A percentile compares a stretch with the other conserved stretches of the same genome.
phyloP scores from a whole-genome alignment of 148 eudicot genomes.

The Chenopodium album region DNA sequence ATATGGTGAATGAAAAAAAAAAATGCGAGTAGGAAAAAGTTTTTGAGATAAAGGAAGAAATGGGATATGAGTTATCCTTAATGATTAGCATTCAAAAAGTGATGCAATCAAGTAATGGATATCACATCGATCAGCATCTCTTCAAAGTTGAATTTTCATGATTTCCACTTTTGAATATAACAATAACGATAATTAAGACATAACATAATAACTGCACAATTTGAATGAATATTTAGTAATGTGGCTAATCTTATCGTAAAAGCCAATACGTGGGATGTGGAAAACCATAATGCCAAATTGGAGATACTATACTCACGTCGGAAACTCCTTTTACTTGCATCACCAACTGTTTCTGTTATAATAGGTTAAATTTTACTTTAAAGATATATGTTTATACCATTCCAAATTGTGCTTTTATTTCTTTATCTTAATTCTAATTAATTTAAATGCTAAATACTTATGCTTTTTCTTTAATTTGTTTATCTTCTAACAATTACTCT shows the following conservation, averaged over 20 bases:
- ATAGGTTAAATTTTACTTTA: not conserved
- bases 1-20: no score
- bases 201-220: no score
- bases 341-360: slow-evolving; percentile 28
- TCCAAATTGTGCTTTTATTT: no score
- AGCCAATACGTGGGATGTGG: slow-evolving; percentile 24
- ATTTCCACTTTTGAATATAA: not conserved
- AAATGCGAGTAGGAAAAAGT: no score
- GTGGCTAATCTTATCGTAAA: not conserved
- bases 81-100: not conserved
- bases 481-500: no score
- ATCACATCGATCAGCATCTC: not conserved
- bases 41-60: not conserved
- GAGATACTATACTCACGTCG: not conserved
- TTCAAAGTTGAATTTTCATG: not conserved
- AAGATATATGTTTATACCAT: no score
- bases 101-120: not conserved
- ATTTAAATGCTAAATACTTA: no score
- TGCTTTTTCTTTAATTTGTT: no score
- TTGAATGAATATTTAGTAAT: not conserved
- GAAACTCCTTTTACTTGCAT: slow-evolving; percentile 2
- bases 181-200: not conserved
- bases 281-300: slow-evolving; percentile 13
- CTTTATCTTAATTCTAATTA: no score
- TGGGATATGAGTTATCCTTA: not conserved